A percentile compares a stretch with the other conserved stretches of the same genome.
Evolutionary conservation across 2,329 filamentous ascomycete genomes (phyloP).

Genomic region (Nothomitra cinnamomea): DNA sequence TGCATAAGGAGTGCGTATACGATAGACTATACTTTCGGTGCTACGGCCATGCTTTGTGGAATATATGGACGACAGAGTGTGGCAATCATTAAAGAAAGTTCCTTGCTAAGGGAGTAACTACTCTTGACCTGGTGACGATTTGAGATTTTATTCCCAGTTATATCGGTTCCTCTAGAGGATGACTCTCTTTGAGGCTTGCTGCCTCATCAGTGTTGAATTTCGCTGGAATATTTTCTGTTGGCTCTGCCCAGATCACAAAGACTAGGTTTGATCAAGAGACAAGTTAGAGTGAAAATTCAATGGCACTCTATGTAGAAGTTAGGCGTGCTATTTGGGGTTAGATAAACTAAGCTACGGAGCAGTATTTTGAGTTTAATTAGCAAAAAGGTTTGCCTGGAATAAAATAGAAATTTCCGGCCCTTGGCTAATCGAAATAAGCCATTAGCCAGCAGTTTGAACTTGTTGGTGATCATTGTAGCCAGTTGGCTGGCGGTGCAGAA

Average conservation of each 20-base stretch:
- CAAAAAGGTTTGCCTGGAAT: too few relatives aligned
- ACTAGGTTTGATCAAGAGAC: background rate
- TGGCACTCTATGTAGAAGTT: too few relatives aligned
- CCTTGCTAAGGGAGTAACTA: background rate
- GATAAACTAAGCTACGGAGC: too few relatives aligned
- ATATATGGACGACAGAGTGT: background rate
- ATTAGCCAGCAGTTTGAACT: too few relatives aligned
- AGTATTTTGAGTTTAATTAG: too few relatives aligned
- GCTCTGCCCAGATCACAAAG: background rate
- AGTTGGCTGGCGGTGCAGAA: too few relatives aligned
- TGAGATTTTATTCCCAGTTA: background rate
- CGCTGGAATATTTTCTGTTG: background rate
- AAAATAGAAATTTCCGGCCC: too few relatives aligned
- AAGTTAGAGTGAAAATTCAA: too few relatives aligned
- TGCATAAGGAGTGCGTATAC: background rate
- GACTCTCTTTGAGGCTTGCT: background rate
- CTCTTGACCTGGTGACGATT: background rate
- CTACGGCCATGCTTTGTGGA: background rate
- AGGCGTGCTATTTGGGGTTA: too few relatives aligned
- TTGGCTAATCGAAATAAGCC: too few relatives aligned
- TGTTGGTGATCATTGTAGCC: too few relatives aligned
- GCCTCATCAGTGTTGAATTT: background rate
- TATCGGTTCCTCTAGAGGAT: background rate
- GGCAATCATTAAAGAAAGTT: background rate
- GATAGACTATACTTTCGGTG: background rate